Conservation (phyloP, 1,284 basidiomycete species). For the Sanguinoderma infundibulare region DNA sequence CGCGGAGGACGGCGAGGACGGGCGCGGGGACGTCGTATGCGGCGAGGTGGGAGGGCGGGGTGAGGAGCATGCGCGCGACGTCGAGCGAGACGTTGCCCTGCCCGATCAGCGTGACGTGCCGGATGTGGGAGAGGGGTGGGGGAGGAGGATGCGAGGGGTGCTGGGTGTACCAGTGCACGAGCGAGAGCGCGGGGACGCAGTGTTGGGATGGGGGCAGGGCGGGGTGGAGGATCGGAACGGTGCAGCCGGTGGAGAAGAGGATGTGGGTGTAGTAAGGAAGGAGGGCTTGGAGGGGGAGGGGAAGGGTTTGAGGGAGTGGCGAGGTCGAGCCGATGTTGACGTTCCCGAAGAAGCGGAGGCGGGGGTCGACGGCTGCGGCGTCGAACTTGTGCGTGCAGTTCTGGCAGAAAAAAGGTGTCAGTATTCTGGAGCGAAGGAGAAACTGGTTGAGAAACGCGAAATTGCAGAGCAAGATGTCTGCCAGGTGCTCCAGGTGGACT, state of each 20-base stretch:
- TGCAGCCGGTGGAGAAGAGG: slow-evolving; percentile 82
- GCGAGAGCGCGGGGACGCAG: slow-evolving; percentile 80
- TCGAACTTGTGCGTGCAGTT: slow-evolving; percentile 99
- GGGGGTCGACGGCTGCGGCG: slow-evolving; percentile 68
- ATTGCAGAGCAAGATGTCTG: no score
- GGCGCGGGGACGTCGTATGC: slow-evolving; percentile 82
- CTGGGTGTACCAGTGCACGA: slow-evolving; percentile 98
- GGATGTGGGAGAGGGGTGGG: slow-evolving; percentile 63
- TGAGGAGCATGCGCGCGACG: slow-evolving; percentile 89
- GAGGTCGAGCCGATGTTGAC: slow-evolving; percentile 67
- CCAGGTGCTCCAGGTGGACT: no score
- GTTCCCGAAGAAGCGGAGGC: slow-evolving; percentile 93
- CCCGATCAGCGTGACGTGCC: slow-evolving; percentile 87
- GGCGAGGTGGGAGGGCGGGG: slow-evolving; percentile 61
- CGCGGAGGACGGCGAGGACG: slow-evolving; percentile 74
- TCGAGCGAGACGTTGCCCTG: slow-evolving; percentile 98
- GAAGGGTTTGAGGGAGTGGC: slow-evolving; percentile 51
- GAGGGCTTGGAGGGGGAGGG: slow-evolving; percentile 62
- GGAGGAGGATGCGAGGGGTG: slow-evolving; percentile 73
- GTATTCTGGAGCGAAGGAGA: background rate
- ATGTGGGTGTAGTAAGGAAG: slow-evolving; percentile 80
- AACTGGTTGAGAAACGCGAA: no score
- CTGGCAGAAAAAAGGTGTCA: slow-evolving; percentile 45
- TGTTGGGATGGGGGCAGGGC: slow-evolving; percentile 54
- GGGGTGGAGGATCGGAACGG: slow-evolving; percentile 61